Evolutionary conservation across 805 yeast species (phyloP).

Genomic region (Metschnikowia baotianmanensis): DNA sequence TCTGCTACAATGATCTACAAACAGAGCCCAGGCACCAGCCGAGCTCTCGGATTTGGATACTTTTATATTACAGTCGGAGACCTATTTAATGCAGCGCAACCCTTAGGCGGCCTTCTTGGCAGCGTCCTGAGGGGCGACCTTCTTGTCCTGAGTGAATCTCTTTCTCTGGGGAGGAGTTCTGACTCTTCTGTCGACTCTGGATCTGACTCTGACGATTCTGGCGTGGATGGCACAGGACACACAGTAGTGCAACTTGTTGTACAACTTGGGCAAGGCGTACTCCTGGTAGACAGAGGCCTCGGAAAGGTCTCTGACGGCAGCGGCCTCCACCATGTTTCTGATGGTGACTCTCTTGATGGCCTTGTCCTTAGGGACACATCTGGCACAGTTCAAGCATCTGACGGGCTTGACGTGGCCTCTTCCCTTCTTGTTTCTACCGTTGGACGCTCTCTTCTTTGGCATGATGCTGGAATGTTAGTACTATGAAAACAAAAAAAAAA

Average conservation of each 20-base stretch:
- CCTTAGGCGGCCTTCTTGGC: constrained; percentile 82
- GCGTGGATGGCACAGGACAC: constrained; percentile 99
- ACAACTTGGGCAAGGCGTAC: constrained; percentile 99
- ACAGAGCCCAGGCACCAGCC: background rate
- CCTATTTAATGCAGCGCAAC: constrained; percentile 14
- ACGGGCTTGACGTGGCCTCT: constrained; percentile 99
- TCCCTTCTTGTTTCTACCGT: constrained; percentile 99
- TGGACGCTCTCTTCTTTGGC: constrained; percentile 99
- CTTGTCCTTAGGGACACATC: constrained; percentile 99
- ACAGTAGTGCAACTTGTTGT: constrained; percentile 99
- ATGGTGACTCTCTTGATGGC: constrained; percentile 99
- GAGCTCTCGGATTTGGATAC: background rate
- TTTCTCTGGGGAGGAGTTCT: constrained; percentile 99
- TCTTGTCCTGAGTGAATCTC: constrained; percentile 96
- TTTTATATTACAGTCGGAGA: constrained; percentile 19
- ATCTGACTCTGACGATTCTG: constrained; percentile 99
- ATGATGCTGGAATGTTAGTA: constrained; percentile 46
- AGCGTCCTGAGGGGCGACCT: constrained; percentile 95
- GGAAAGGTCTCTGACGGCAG: constrained; percentile 99
- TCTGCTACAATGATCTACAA: no score
- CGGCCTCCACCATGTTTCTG: constrained; percentile 99
- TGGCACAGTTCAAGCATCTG: constrained; percentile 99
- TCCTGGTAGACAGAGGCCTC: constrained; percentile 99
- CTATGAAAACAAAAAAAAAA: no score
- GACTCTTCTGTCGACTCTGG: constrained; percentile 96